phyloP scores from a whole-genome alignment of 2,329 filamentous ascomycete genomes.

The Aspergillus aculeatus region DNA sequence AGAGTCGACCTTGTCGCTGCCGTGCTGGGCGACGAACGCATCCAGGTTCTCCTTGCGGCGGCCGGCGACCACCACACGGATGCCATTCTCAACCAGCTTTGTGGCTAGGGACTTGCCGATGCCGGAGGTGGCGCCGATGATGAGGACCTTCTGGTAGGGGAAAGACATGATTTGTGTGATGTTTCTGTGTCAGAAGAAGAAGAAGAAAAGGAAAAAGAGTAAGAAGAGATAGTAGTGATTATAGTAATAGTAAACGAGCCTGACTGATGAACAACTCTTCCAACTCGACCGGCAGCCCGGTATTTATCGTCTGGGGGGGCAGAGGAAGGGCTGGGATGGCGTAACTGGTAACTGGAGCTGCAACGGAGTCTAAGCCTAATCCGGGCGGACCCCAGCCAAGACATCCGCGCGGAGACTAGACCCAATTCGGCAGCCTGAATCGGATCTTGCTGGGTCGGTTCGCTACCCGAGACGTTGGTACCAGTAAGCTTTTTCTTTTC shows the following conservation, averaged over 20 bases:
- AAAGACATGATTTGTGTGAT: constrained; percentile 37
- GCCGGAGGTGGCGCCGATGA: constrained; percentile 52
- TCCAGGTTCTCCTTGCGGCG: constrained; percentile 53
- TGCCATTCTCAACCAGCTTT: constrained; percentile 49
- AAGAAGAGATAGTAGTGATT: no score
- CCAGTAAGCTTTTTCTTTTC: not conserved
- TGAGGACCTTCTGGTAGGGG: constrained; percentile 53
- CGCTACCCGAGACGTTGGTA: not conserved
- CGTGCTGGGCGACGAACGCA: constrained; percentile 48
- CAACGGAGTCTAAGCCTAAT: constrained; percentile 6
- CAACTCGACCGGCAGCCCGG: not conserved
- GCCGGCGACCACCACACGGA: constrained; percentile 50
- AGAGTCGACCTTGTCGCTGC: constrained; percentile 46
- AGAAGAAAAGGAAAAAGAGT: no score
- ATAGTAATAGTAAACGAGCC: no score
- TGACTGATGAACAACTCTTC: no score
- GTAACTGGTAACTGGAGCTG: not conserved
- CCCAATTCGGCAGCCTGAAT: not conserved
- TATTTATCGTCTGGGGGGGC: not conserved
- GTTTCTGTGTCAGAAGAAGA: no score
- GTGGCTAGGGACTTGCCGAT: constrained; percentile 51
- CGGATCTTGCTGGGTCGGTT: not conserved
- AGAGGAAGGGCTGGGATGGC: not conserved
- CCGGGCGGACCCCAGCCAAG: not conserved
- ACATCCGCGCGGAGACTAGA: constrained; percentile 4